These are phyloP conservation scores for Wickerhamiella pararugosa DNA, from an alignment of 1,139 yeast genomes.

Conservation along the genomic window DNA sequence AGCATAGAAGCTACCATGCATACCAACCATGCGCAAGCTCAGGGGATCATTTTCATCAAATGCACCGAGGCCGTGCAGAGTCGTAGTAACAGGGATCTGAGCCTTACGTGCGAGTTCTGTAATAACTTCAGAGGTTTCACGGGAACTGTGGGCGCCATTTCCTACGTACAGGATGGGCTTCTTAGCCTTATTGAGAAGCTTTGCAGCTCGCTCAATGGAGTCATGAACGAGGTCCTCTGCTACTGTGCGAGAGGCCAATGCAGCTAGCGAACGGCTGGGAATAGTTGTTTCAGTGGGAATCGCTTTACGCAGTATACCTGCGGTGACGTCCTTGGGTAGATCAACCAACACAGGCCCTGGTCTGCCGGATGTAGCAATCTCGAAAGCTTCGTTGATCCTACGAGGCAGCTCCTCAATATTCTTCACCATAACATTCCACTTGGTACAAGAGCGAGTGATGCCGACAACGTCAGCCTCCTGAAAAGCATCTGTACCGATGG, in stretches of 20 bases:
- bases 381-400: slow-evolving; percentile 94
- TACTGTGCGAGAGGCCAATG: slow-evolving; percentile 55
- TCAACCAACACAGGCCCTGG: slow-evolving; percentile 98
- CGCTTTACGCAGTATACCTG: slow-evolving; percentile 70
- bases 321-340: slow-evolving; percentile 95
- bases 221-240: slow-evolving; percentile 56
- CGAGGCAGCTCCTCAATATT: slow-evolving; percentile 86
- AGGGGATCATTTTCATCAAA: slow-evolving; percentile 86
- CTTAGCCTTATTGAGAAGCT: slow-evolving; percentile 64
- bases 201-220: slow-evolving; percentile 65
- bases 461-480: slow-evolving; percentile 98
- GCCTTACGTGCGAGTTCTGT: slow-evolving; percentile 85
- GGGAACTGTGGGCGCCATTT: slow-evolving; percentile 70
- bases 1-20: slow-evolving; percentile 97
- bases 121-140: slow-evolving; percentile 65
- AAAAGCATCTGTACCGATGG: slow-evolving; percentile 97
- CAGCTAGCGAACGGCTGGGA: slow-evolving; percentile 65
- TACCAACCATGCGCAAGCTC: slow-evolving; percentile 89
- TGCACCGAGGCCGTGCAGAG: slow-evolving; percentile 86
- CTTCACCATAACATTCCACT: slow-evolving; percentile 98
- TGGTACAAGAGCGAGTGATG: slow-evolving; percentile 91
- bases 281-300: slow-evolving; percentile 76
- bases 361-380: slow-evolving; percentile 88
- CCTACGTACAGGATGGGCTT: slow-evolving; percentile 86
- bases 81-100: slow-evolving; percentile 87